Evolutionary conservation across 108 stramenopile species (phyloP).

Genomic region (Nitzschia sp.): DNA sequence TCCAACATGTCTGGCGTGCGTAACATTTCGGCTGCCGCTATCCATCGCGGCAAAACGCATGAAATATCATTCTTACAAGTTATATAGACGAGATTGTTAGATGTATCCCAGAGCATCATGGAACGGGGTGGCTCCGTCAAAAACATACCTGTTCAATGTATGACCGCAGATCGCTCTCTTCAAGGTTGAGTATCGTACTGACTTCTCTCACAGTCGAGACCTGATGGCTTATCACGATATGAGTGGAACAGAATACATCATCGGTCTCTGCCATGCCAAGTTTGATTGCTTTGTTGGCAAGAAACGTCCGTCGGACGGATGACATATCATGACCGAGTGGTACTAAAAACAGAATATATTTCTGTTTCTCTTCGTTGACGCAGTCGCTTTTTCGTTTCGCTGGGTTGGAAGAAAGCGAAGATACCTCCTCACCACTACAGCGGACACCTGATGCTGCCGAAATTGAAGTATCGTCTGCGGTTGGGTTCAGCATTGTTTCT

Average conservation of each 20-base stretch:
- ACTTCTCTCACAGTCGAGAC: slow-evolving; percentile 16
- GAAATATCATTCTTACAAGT: slow-evolving; percentile 2
- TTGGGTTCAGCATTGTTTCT: too few relatives aligned
- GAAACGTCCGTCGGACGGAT: slow-evolving; percentile 1
- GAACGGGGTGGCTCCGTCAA: not conserved
- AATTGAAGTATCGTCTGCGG: too few relatives aligned
- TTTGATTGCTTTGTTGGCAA: slow-evolving; percentile 15
- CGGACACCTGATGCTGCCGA: too few relatives aligned
- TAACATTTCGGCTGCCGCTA: not conserved
- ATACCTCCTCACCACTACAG: too few relatives aligned
- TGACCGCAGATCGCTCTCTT: not conserved
- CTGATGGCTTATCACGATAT: slow-evolving; percentile 27
- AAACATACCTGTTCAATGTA: slow-evolving; percentile 10
- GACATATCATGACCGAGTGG: slow-evolving; percentile 30
- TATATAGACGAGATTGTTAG: too few relatives aligned
- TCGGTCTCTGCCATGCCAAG: slow-evolving; percentile 6
- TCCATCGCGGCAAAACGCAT: slow-evolving; percentile 22
- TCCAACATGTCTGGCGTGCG: not conserved
- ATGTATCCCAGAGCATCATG: too few relatives aligned
- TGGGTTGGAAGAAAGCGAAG: not conserved
- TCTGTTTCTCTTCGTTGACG: not conserved
- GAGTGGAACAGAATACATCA: slow-evolving; percentile 6
- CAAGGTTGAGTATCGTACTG: not conserved
- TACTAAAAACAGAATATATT: slow-evolving; percentile 7
- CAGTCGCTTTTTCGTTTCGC: not conserved